These are phyloP conservation scores for Phytopythium aichiense DNA, from an alignment of 352 stramenopile species.

Conservation along the genomic window DNA sequence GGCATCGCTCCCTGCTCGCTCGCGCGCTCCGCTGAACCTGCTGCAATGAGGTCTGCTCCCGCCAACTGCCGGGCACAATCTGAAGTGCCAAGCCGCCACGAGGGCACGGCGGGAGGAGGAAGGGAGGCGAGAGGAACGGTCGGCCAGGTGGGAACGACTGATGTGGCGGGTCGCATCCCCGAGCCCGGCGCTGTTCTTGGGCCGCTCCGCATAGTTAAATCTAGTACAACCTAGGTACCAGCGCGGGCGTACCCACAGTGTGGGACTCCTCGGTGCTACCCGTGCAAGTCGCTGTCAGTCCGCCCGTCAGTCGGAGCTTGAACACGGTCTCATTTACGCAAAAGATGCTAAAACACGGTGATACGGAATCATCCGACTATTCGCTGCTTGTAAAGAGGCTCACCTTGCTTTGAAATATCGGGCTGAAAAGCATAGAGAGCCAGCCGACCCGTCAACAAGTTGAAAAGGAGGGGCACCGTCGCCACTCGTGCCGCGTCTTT, in stretches of 20 bases:
- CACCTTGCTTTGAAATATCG: neutral
- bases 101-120: neutral
- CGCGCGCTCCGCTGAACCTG: too few relatives aligned
- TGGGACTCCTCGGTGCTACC: neutral
- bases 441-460: neutral
- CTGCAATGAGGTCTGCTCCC: too few relatives aligned
- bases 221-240: slow-evolving; percentile 1
- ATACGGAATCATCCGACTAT: neutral
- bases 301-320: neutral
- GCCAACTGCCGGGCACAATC: neutral
- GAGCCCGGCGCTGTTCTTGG: neutral
- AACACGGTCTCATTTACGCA: neutral
- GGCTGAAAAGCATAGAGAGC: neutral
- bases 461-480: neutral
- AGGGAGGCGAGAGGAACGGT: neutral
- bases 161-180: neutral
- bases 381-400: neutral
- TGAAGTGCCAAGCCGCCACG: neutral
- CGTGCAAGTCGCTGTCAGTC: slow-evolving; percentile 5
- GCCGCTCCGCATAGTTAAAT: neutral
- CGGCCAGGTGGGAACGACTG: neutral
- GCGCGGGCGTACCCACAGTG: neutral
- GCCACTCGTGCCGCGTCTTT: neutral
- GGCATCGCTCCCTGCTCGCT: slow-evolving; percentile 6
- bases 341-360: neutral